Evolutionary conservation across 495 filamentous ascomycete genomes (phyloP).

Genomic region (Parmelia sp.): DNA sequence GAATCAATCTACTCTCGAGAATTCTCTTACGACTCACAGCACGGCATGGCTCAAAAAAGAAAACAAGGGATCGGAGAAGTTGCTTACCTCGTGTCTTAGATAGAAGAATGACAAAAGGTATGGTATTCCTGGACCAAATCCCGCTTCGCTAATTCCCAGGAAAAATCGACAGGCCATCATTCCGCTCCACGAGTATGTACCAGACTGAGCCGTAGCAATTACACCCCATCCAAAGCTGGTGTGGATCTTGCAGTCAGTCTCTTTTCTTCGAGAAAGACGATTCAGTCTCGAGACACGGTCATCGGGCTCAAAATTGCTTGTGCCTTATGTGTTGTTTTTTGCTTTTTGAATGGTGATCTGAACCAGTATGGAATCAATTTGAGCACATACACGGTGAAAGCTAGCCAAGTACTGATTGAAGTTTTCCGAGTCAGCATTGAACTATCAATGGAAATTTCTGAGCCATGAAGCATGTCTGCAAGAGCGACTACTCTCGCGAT

Average conservation of each 20-base stretch:
- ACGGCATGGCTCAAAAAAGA: too few relatives aligned
- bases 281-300: not conserved
- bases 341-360: not conserved
- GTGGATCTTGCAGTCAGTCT: not conserved
- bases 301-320: not conserved
- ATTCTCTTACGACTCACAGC: too few relatives aligned
- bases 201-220: conserved; percentile 54
- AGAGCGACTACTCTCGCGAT: not conserved
- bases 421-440: not conserved
- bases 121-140: conserved; percentile 62
- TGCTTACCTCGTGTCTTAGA: conserved; percentile 51
- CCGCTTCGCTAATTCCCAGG: conserved; percentile 59
- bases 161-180: conserved; percentile 64
- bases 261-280: not conserved
- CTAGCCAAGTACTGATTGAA: conserved; percentile 35
- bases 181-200: conserved; percentile 53
- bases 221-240: conserved; percentile 45
- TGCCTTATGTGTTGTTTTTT: not conserved
- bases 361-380: not conserved
- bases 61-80: too few relatives aligned
- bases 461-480: not conserved
- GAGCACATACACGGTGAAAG: conserved; percentile 33
- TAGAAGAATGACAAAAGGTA: conserved; percentile 83
- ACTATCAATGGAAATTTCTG: not conserved
- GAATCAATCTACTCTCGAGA: too few relatives aligned